Conservation (phyloP, 805 yeast species). For the Kuraishia piskuri region DNA sequence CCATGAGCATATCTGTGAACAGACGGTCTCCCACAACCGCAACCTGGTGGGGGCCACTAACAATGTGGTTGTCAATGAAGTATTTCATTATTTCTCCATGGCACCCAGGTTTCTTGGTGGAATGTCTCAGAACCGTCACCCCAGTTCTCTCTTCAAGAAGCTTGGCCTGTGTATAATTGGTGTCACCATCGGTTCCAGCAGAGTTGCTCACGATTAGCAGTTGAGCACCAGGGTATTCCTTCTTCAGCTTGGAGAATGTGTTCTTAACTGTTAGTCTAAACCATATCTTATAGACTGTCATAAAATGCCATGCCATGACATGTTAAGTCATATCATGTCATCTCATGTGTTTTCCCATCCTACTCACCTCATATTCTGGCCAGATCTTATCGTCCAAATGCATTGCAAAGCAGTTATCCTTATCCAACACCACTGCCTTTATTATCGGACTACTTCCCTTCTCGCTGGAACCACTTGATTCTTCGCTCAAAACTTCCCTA, state of each 20-base stretch:
- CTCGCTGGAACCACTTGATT: too few relatives aligned
- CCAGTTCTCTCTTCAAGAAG: constrained; percentile 57
- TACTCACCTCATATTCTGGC: constrained; percentile 50
- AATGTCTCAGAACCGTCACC: constrained; percentile 59
- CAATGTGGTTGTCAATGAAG: constrained; percentile 39
- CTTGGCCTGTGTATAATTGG: constrained; percentile 47
- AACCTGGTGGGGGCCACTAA: constrained; percentile 47
- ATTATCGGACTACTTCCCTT: constrained; percentile 29
- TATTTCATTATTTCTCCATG: constrained; percentile 56
- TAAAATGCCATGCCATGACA: neutral
- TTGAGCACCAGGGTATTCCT: constrained; percentile 52
- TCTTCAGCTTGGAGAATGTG: constrained; percentile 46
- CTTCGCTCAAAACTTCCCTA: too few relatives aligned
- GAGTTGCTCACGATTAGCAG: constrained; percentile 82
- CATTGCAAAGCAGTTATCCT: constrained; percentile 90
- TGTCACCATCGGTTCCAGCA: constrained; percentile 84
- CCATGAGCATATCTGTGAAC: constrained; percentile 89
- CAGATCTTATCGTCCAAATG: constrained; percentile 75
- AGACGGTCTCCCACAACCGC: constrained; percentile 88
- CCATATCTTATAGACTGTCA: too few relatives aligned
- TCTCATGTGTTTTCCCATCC: neutral
- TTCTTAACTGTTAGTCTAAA: constrained; percentile 13
- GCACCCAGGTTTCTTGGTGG: constrained; percentile 80
- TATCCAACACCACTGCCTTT: constrained; percentile 79
- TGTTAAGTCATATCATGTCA: neutral